phyloP scores from a whole-genome alignment of 768 basidiomycete genomes.

The Cyclocybe aegerita region DNA sequence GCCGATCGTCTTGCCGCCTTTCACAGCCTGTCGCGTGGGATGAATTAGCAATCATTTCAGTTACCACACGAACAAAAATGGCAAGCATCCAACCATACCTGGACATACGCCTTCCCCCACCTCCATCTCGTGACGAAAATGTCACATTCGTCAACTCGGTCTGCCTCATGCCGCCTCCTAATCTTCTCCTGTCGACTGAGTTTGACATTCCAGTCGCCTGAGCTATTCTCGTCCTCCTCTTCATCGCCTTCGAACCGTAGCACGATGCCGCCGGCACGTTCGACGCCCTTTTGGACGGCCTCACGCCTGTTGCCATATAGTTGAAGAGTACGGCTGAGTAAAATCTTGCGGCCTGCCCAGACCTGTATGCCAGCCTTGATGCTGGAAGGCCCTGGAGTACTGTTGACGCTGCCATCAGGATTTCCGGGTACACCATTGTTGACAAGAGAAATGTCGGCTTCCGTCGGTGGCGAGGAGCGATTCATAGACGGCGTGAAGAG shows the following conservation, averaged over 20 bases:
- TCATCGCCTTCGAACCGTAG: slow-evolving; percentile 26
- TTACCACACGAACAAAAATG: background rate
- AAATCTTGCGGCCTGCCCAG: slow-evolving; percentile 59
- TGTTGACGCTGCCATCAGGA: too few relatives aligned
- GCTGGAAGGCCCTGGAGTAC: too few relatives aligned
- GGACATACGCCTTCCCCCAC: slow-evolving; percentile 66
- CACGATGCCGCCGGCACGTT: slow-evolving; percentile 47
- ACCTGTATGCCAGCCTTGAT: slow-evolving; percentile 26
- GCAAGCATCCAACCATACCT: slow-evolving; percentile 41
- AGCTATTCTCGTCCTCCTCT: slow-evolving; percentile 16
- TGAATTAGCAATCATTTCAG: background rate
- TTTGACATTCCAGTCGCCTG: slow-evolving; percentile 6
- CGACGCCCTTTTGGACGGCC: slow-evolving; percentile 61
- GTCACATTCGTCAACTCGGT: slow-evolving; percentile 54
- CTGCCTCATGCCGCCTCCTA: slow-evolving; percentile 32
- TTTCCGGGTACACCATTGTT: background rate
- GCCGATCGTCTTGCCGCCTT: slow-evolving; percentile 60
- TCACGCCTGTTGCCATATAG: slow-evolving; percentile 45
- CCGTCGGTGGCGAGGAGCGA: slow-evolving; percentile 11
- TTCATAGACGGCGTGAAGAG: slow-evolving; percentile 24
- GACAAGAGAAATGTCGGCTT: slow-evolving; percentile 14
- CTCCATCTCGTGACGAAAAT: slow-evolving; percentile 72
- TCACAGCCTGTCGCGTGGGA: slow-evolving; percentile 52
- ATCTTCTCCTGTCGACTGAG: slow-evolving; percentile 15
- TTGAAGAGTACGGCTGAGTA: slow-evolving; percentile 61